Conservation (phyloP, 2,329 filamentous ascomycete genomes). For the Cercospora sp. region DNA sequence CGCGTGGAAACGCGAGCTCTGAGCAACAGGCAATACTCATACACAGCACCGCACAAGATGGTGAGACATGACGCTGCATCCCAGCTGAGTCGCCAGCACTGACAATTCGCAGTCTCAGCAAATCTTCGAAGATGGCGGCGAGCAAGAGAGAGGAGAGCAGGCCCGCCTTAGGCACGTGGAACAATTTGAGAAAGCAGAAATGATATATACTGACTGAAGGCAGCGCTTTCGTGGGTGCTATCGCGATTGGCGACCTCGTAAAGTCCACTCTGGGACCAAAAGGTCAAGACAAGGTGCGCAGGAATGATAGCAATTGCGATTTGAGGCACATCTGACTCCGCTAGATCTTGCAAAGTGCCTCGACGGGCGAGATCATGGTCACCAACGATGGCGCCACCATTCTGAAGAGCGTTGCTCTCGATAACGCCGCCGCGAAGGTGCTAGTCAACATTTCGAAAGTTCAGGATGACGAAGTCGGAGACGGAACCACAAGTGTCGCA, state of each 20-base stretch:
- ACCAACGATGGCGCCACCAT: conserved; percentile 99
- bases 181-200: conserved; percentile 1
- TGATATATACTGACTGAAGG: conserved; percentile 17
- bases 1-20: conserved; percentile 2
- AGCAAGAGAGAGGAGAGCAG: conserved; percentile 31
- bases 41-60: conserved; percentile 11
- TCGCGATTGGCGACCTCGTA: conserved; percentile 93
- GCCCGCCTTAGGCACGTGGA: conserved; percentile 28
- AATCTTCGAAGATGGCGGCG: conserved; percentile 30
- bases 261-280: conserved; percentile 97
- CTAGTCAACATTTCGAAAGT: conserved; percentile 99
- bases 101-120: conserved; percentile 21
- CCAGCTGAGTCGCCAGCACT: background rate
- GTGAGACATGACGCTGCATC: background rate
- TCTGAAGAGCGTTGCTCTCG: conserved; percentile 94
- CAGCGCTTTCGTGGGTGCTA: conserved; percentile 88
- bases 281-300: conserved; percentile 91
- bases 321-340: conserved; percentile 61
- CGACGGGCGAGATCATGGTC: conserved; percentile 95
- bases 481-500: conserved; percentile 96
- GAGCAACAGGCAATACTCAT: background rate
- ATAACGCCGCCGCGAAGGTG: conserved; percentile 97
- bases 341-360: conserved; percentile 53
- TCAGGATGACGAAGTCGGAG: conserved; percentile 97
- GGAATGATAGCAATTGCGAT: conserved; percentile 53